Conservation (phyloP, 805 yeast species). For the Saccharomycopsis oosterbeekiorum region DNA sequence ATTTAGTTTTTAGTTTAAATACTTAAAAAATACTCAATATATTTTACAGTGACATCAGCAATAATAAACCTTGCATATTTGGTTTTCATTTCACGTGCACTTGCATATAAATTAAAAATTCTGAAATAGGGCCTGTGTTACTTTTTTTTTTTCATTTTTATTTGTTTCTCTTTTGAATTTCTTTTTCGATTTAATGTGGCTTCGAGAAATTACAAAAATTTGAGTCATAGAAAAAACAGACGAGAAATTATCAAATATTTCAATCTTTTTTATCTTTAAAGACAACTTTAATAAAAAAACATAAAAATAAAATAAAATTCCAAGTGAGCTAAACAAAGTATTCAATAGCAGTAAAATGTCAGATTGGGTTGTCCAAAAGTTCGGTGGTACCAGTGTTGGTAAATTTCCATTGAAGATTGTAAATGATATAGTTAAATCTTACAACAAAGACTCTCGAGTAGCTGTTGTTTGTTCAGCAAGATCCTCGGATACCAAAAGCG, state of each 20-base stretch:
- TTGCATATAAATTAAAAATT: neutral
- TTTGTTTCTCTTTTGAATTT: neutral
- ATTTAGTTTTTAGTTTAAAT: too few relatives aligned
- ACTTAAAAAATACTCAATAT: too few relatives aligned
- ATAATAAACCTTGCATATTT: neutral
- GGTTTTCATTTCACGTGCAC: neutral
- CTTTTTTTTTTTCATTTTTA: too few relatives aligned
- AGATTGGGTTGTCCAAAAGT: conserved; percentile 81
- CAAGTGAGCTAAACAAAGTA: too few relatives aligned
- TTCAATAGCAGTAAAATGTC: neutral
- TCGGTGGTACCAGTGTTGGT: conserved; percentile 96
- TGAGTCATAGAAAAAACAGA: neutral
- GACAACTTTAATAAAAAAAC: too few relatives aligned
- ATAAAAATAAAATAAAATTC: too few relatives aligned
- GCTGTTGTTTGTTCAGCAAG: conserved; percentile 97
- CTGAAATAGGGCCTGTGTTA: neutral
- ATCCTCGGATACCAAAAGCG: conserved; percentile 80
- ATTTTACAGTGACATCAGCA: too few relatives aligned
- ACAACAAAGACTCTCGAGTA: conserved; percentile 46
- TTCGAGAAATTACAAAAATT: neutral
- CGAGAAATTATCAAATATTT: neutral
- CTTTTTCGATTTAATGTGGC: neutral
- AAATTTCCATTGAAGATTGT: conserved; percentile 83
- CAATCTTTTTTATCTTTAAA: too few relatives aligned
- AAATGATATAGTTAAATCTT: conserved; percentile 69